Evolutionary conservation across 2,329 filamentous ascomycete genomes (phyloP).

Genomic region (Nannizzia gypsea): DNA sequence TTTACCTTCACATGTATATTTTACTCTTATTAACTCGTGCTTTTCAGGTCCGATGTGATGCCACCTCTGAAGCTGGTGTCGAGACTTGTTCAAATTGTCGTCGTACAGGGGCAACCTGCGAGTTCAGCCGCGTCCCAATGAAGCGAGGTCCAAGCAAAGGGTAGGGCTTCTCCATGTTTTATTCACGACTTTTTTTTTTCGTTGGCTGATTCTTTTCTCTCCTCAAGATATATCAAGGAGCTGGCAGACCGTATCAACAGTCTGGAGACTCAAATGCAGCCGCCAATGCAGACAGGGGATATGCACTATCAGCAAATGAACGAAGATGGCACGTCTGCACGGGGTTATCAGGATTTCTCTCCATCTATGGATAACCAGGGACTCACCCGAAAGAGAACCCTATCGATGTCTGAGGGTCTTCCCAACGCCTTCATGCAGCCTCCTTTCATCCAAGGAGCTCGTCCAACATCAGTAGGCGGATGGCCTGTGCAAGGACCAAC

Average conservation of each 20-base stretch:
- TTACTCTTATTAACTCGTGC: constrained; percentile 7
- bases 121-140: constrained; percentile 78
- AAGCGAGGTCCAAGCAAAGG: constrained; percentile 85
- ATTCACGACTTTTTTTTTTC: constrained; percentile 11
- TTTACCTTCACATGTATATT: background rate
- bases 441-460: constrained; percentile 18
- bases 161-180: constrained; percentile 33
- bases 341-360: constrained; percentile 42
- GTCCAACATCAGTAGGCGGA: constrained; percentile 16
- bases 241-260: constrained; percentile 72
- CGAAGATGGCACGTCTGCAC: constrained; percentile 25
- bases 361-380: constrained; percentile 37
- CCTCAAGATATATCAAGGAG: constrained; percentile 70
- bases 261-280: constrained; percentile 63
- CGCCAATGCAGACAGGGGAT: constrained; percentile 19
- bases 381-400: constrained; percentile 37
- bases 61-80: constrained; percentile 59
- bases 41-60: constrained; percentile 67
- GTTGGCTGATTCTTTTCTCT: too few species aligned
- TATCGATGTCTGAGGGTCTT: constrained; percentile 39
- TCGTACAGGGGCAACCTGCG: constrained; percentile 61
- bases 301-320: constrained; percentile 35
- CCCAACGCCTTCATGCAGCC: constrained; percentile 32
- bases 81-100: constrained; percentile 72
- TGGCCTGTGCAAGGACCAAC: constrained; percentile 21